Evolutionary conservation across 2,329 filamentous ascomycete genomes (phyloP), one percentile per base, ranked within the genome.

Genomic region (Cladophialophora exuberans): DNA sequence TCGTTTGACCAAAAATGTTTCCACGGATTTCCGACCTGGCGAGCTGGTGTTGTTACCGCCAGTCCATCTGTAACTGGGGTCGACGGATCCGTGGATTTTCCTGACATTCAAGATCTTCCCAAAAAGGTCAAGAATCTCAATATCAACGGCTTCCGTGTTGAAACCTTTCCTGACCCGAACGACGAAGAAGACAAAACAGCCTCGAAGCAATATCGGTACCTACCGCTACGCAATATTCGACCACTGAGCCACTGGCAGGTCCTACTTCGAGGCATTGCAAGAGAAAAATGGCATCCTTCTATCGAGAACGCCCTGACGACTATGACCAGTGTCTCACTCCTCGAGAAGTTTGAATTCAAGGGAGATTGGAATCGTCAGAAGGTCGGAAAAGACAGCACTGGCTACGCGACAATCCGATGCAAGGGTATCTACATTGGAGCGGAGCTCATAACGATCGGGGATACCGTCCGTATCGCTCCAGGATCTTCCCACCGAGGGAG

Each of bases 11-110:
- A 69, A n/a, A 54, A 66, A 18, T 60, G 56, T 20, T 77, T 70
- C 58, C 57, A 63, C 3, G 72, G 69, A 0, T 60, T 63, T 15
- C 79, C 81, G 0, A 52, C 66, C 5, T 86, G 83, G 83, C 76
- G 82, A 61, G 83, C 79, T 1, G 83, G 82, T 1, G 70, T 83
- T 0, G 70, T 86, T 9, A 76, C 78, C 1, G 78, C 85, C 63
- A 67, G 73, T 3, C 76, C 82, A 0, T 68, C 72, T 1, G 76
- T 79, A 20, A 49, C 43, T 18, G 41, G 50, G 10, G 44, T 45
- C 10, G 45, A 64, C 1, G 57, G 60, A 10, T 64, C 73, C 1
- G 63, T 68, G 1, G 65, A 69, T 6, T 68, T 76, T 13, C 69
- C 76, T n/a, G 80, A 83, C 53, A 67, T 83, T 2, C 64, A 73